These are phyloP conservation scores for Actinomortierella wolfii DNA, from an alignment of 371 early-diverging fungal genomes.

Conservation along the genomic window DNA sequence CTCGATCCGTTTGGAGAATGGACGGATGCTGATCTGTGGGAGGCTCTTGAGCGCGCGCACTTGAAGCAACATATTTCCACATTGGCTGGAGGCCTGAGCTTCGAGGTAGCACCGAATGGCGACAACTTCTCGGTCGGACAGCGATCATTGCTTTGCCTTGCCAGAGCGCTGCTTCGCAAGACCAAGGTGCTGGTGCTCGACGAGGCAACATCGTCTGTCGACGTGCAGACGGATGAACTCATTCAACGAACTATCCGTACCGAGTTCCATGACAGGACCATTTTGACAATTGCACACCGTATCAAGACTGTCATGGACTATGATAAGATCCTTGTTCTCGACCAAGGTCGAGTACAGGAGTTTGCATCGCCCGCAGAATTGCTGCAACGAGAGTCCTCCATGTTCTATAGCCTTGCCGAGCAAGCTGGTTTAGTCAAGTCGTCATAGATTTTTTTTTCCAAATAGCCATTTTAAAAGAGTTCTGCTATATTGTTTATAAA, in stretches of 20 bases:
- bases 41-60: constrained; percentile 57
- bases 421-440: constrained; percentile 22
- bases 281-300: constrained; percentile 72
- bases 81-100: constrained; percentile 48
- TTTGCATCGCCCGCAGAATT: constrained; percentile 30
- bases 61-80: constrained; percentile 51
- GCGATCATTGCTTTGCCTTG: constrained; percentile 60
- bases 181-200: constrained; percentile 61
- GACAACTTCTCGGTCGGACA: constrained; percentile 65
- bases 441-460: too few species aligned
- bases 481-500: too few species aligned
- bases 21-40: constrained; percentile 60
- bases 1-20: constrained; percentile 65
- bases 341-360: constrained; percentile 39
- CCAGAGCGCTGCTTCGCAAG: constrained; percentile 54
- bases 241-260: constrained; percentile 69
- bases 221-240: constrained; percentile 64
- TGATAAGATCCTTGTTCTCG: constrained; percentile 51
- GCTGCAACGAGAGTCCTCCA: constrained; percentile 33
- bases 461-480: too few species aligned
- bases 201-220: constrained; percentile 64
- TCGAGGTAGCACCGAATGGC: constrained; percentile 47
- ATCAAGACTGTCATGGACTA: constrained; percentile 60
- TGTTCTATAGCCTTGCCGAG: constrained; percentile 26
- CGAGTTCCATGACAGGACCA: constrained; percentile 63